Evolutionary conservation across 2,329 filamentous ascomycete genomes (phyloP).

Genomic region (Apiospora saccharicola): DNA sequence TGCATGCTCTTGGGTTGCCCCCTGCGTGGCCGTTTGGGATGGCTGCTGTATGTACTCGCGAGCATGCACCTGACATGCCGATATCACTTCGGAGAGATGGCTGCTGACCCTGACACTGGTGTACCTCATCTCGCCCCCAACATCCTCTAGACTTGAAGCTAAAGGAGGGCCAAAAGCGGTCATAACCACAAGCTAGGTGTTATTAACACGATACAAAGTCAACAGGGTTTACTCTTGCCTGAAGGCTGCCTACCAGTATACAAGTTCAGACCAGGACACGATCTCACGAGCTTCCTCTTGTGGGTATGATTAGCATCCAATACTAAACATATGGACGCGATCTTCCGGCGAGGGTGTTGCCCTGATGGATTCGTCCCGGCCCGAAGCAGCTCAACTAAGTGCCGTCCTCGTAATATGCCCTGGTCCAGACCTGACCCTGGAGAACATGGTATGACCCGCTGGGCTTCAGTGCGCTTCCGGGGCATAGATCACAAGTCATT

Average conservation of each 20-base stretch:
- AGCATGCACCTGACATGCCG: neutral
- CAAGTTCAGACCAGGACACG: neutral
- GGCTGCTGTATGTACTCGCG: neutral
- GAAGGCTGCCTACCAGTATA: neutral
- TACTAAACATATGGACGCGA: neutral
- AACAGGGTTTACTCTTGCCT: neutral
- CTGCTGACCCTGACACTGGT: neutral
- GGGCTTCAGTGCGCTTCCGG: neutral
- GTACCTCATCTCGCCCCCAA: neutral
- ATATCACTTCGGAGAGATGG: neutral
- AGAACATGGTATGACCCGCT: neutral
- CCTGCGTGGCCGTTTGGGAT: neutral
- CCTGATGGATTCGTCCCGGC: constrained; percentile 2
- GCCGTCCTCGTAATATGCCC: neutral
- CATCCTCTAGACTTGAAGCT: neutral
- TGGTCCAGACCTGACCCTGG: neutral
- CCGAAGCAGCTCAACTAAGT: constrained; percentile 3
- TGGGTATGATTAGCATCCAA: neutral
- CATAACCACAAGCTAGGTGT: neutral
- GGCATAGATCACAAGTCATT: neutral
- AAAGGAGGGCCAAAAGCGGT: neutral
- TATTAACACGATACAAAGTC: neutral
- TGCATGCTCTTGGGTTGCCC: neutral
- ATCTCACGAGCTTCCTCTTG: constrained; percentile 6
- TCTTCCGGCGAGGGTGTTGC: neutral